Percentiles rank a stretch among this genome's conserved stretches.
Evolutionary conservation across 2,329 filamentous ascomycete species (phyloP).

Genomic region (Diaporthe sp.): DNA sequence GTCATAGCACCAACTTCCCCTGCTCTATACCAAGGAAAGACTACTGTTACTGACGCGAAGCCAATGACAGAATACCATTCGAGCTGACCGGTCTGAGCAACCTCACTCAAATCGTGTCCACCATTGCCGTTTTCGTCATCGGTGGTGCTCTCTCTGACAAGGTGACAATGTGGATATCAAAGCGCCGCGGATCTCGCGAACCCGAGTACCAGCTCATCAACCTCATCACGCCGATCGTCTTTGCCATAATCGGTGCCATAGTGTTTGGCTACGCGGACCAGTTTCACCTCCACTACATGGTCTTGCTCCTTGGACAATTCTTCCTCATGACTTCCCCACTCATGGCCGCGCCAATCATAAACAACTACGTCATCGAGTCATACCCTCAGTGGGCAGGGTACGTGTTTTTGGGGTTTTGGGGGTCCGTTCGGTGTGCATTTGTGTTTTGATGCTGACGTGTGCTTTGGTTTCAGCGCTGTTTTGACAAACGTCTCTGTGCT

Average conservation of each 20-base stretch:
- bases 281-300: slow-evolving; percentile 13
- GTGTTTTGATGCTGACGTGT: not conserved
- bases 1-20: not conserved
- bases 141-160: slow-evolving; percentile 17
- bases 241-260: slow-evolving; percentile 7
- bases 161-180: slow-evolving; percentile 30
- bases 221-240: slow-evolving; percentile 1
- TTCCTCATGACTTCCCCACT: slow-evolving; percentile 3
- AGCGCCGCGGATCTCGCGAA: slow-evolving; percentile 29
- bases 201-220: slow-evolving; percentile 26
- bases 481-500: slow-evolving; percentile 51
- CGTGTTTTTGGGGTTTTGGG: not conserved
- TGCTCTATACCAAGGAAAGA: not conserved
- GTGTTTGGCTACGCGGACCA: slow-evolving; percentile 3
- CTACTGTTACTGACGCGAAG: not conserved
- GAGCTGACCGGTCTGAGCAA: slow-evolving; percentile 13
- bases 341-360: slow-evolving; percentile 7
- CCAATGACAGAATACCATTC: not conserved
- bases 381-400: slow-evolving; percentile 23
- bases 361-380: slow-evolving; percentile 5
- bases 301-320: slow-evolving; percentile 1
- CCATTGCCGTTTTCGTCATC: slow-evolving; percentile 19
- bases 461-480: slow-evolving; percentile 42
- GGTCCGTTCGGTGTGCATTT: not conserved
- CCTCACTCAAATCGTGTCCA: slow-evolving; percentile 20